These are phyloP conservation scores for Biscogniauxia marginata DNA, from an alignment of 2,329 filamentous ascomycete genomes.

Conservation along the genomic window DNA sequence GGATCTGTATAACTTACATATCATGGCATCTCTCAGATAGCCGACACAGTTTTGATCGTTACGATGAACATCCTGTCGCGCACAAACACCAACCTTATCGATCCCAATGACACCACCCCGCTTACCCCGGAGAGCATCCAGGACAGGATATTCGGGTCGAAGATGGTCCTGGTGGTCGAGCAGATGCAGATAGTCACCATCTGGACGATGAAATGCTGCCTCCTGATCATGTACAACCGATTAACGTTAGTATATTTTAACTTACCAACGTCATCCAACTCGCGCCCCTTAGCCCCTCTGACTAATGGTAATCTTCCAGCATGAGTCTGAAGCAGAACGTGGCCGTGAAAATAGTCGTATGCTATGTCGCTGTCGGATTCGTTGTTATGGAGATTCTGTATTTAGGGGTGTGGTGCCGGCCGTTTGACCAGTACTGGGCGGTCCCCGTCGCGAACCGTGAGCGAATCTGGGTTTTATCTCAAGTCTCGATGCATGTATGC, in stretches of 20 bases:
- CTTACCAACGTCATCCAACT: not conserved
- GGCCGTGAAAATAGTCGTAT: constrained; percentile 47
- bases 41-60: constrained; percentile 55
- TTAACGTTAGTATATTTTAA: constrained; percentile 43
- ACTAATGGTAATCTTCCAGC: constrained; percentile 26
- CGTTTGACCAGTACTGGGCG: constrained; percentile 57
- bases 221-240: constrained; percentile 57
- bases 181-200: constrained; percentile 60
- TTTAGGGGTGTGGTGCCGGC: constrained; percentile 53
- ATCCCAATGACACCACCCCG: constrained; percentile 40
- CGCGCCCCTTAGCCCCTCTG: not conserved
- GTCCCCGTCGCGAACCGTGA: constrained; percentile 50
- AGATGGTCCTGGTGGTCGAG: constrained; percentile 62
- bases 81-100: constrained; percentile 60
- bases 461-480: constrained; percentile 14
- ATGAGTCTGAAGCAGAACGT: constrained; percentile 46
- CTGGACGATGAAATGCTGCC: constrained; percentile 55
- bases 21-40: constrained; percentile 24
- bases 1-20: constrained; percentile 1
- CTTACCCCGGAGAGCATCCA: constrained; percentile 46
- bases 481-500: too few species aligned
- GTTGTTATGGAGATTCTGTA: constrained; percentile 51
- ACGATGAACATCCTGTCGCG: constrained; percentile 53
- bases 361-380: constrained; percentile 47
- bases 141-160: constrained; percentile 51